phyloP scores from a whole-genome alignment of 2,329 filamentous ascomycete genomes.

The Penicillium hordei region DNA sequence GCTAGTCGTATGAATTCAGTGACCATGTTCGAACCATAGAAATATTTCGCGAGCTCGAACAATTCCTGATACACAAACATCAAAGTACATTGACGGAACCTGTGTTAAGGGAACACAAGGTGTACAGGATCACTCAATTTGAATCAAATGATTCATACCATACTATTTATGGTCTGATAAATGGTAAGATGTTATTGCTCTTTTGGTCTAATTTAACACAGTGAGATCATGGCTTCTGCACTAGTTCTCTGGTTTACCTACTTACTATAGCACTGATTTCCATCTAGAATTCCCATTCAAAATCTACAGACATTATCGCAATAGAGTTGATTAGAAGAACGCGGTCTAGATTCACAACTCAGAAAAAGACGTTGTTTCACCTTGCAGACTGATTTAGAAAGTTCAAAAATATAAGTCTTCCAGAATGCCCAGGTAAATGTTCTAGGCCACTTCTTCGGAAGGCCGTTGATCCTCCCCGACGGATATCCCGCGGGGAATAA shows the following conservation, averaged over 20 bases:
- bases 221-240: neutral
- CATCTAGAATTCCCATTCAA: neutral
- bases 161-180: neutral
- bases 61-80: neutral
- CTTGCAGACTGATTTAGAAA: neutral
- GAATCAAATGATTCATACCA: neutral
- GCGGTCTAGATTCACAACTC: neutral
- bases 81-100: neutral
- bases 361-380: neutral
- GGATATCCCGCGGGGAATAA: neutral
- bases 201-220: neutral
- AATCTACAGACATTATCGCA: neutral
- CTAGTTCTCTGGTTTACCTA: neutral
- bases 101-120: neutral
- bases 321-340: neutral
- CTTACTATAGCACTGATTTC: neutral
- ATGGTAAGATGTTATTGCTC: neutral
- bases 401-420: constrained; percentile 1
- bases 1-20: neutral
- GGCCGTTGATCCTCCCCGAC: neutral
- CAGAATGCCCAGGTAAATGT: constrained; percentile 2
- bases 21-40: neutral
- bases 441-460: constrained; percentile 1
- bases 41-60: neutral
- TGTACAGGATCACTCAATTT: neutral